Evolutionary conservation across 495 filamentous ascomycete genomes (phyloP).

Genomic region (Bacidia rubella): DNA sequence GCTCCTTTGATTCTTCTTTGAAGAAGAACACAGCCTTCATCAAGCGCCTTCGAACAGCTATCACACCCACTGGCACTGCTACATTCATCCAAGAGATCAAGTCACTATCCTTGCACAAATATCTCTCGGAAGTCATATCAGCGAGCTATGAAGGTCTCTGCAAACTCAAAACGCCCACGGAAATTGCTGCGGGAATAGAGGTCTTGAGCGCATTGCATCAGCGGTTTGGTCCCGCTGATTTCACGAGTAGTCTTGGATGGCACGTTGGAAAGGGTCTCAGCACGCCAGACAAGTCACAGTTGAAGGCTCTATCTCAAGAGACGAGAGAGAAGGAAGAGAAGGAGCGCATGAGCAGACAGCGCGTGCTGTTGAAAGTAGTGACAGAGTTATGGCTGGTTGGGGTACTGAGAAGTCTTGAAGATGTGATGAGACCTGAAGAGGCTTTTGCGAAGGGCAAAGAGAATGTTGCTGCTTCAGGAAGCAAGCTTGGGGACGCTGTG

Average conservation of each 20-base stretch:
- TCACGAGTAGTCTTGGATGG: slow-evolving; percentile 87
- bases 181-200: slow-evolving; percentile 84
- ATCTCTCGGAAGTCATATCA: slow-evolving; percentile 95
- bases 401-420: slow-evolving; percentile 74
- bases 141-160: slow-evolving; percentile 92
- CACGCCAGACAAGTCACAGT: slow-evolving; percentile 73
- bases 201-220: slow-evolving; percentile 91
- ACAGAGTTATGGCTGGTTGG: slow-evolving; percentile 96
- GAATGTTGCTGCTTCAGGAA: slow-evolving; percentile 30
- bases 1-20: slow-evolving; percentile 84
- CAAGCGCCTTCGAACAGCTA: slow-evolving; percentile 83
- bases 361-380: slow-evolving; percentile 72
- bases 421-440: slow-evolving; percentile 77
- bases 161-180: slow-evolving; percentile 76
- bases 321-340: slow-evolving; percentile 90
- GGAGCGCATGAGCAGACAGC: slow-evolving; percentile 74
- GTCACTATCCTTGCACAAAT: slow-evolving; percentile 88
- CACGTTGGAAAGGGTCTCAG: slow-evolving; percentile 81
- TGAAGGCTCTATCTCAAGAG: slow-evolving; percentile 69
- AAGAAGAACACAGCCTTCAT: slow-evolving; percentile 99
- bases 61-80: slow-evolving; percentile 59
- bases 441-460: slow-evolving; percentile 54
- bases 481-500: slow-evolving; percentile 39
- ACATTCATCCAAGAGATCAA: slow-evolving; percentile 87
- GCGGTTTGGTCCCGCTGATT: slow-evolving; percentile 81